A percentile compares a stretch with the other conserved stretches of the same genome.
Evolutionary conservation across 2,329 filamentous ascomycete genomes (phyloP).

Genomic region (Oidium heveae): DNA sequence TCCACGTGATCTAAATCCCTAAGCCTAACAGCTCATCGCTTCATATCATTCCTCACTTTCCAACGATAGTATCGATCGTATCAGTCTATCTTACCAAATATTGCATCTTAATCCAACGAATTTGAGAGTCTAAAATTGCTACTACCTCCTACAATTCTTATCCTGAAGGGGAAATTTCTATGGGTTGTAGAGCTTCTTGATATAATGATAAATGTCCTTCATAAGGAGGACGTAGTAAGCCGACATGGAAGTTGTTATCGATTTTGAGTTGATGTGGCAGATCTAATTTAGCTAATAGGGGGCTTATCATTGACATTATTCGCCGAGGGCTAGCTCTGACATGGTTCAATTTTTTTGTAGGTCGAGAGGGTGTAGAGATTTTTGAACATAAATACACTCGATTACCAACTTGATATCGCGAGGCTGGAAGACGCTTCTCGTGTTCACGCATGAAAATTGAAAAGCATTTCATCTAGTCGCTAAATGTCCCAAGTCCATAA

Average conservation of each 20-base stretch:
- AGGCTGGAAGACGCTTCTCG: not conserved
- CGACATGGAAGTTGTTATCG: not conserved
- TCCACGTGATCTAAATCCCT: too few relatives aligned
- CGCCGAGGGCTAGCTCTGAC: not conserved
- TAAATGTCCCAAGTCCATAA: too few relatives aligned
- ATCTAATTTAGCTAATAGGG: not conserved
- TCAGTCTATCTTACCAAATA: not conserved
- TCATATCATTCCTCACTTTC: too few relatives aligned
- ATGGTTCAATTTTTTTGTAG: not conserved
- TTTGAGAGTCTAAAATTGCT: not conserved
- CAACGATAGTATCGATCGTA: not conserved
- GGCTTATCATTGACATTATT: not conserved
- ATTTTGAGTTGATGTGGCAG: not conserved
- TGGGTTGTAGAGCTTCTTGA: not conserved
- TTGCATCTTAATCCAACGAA: not conserved
- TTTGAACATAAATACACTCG: not conserved
- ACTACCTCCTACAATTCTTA: not conserved
- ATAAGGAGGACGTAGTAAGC: not conserved
- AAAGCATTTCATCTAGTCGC: not conserved
- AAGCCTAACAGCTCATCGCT: too few relatives aligned
- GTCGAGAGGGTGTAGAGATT: not conserved
- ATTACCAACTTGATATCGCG: not conserved
- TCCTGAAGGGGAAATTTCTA: not conserved
- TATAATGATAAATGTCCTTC: not conserved
- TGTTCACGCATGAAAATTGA: not conserved